Conservation (phyloP, 352 stramenopile species). For the Pythium phragmiticola region DNA sequence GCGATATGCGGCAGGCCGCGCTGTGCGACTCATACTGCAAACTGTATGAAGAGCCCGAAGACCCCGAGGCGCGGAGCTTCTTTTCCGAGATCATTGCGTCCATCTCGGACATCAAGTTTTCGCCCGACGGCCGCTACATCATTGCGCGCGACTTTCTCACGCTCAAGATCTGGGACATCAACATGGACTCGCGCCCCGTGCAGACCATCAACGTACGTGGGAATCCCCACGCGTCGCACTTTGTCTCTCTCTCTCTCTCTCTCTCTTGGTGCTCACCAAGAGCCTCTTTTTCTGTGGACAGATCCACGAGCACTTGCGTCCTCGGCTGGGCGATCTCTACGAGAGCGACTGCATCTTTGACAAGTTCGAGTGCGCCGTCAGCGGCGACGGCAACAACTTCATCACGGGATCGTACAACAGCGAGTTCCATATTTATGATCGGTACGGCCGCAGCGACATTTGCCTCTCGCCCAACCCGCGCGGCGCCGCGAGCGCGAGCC, state of each 20-base stretch:
- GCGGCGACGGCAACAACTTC: conserved; percentile 90
- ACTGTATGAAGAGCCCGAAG: conserved; percentile 84
- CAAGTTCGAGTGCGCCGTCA: conserved; percentile 95
- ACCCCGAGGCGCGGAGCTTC: conserved; percentile 86
- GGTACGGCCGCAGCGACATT: conserved; percentile 74
- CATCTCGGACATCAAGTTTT: conserved; percentile 94
- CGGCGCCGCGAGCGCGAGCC: conserved; percentile 33
- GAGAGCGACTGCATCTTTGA: conserved; percentile 97
- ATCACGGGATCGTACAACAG: conserved; percentile 95
- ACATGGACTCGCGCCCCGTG: conserved; percentile 92
- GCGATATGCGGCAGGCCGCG: conserved; percentile 90
- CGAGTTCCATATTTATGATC: conserved; percentile 92
- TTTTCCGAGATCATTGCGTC: conserved; percentile 96
- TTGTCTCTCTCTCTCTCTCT: too few relatives aligned
- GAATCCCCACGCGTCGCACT: too few relatives aligned
- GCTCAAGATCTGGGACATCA: conserved; percentile 96
- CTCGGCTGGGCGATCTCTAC: conserved; percentile 90
- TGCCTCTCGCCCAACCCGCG: conserved; percentile 61
- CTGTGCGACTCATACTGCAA: conserved; percentile 86
- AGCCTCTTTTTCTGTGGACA: conserved; percentile 21
- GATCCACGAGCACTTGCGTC: conserved; percentile 92
- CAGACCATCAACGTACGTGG: conserved; percentile 89
- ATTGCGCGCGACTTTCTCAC: conserved; percentile 95
- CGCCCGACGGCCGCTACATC: conserved; percentile 92
- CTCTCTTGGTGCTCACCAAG: neutral